Conservation (phyloP, 1,284 basidiomycete genomes). For the Sanghuangporus baumii region DNA sequence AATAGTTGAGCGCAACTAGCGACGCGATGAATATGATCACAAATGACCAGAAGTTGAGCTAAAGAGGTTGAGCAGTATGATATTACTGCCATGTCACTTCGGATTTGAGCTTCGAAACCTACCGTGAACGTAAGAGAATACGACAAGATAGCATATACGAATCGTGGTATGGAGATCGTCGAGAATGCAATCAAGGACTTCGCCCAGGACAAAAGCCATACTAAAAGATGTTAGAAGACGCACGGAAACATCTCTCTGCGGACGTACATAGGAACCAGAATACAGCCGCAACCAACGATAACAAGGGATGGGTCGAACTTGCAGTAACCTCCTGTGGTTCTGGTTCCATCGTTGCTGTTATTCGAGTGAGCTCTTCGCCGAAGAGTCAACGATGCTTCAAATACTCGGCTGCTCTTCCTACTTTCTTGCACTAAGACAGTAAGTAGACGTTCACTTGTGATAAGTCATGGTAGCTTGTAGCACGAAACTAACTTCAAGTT, state of each 20-base stretch:
- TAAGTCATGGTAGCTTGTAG: no score
- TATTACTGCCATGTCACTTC: not conserved
- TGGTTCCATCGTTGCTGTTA: not conserved
- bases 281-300: conserved; percentile 74
- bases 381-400: no score
- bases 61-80: not conserved
- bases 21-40: conserved; percentile 68
- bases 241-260: conserved; percentile 8
- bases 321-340: not conserved
- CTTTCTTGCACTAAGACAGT: no score
- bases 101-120: conserved; percentile 22
- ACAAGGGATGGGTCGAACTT: conserved; percentile 45
- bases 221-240: conserved; percentile 32
- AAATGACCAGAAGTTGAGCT: conserved; percentile 88
- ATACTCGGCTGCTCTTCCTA: no score
- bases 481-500: no score
- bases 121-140: conserved; percentile 87
- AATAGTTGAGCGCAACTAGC: conserved; percentile 69
- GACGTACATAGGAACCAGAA: conserved; percentile 77
- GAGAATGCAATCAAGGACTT: conserved; percentile 67
- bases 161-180: conserved; percentile 76
- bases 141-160: conserved; percentile 73
- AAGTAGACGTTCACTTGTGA: no score
- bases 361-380: no score
- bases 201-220: conserved; percentile 77